Evolutionary conservation across 768 basidiomycete genomes (phyloP).

Genomic region (Boletus reticuloceps): DNA sequence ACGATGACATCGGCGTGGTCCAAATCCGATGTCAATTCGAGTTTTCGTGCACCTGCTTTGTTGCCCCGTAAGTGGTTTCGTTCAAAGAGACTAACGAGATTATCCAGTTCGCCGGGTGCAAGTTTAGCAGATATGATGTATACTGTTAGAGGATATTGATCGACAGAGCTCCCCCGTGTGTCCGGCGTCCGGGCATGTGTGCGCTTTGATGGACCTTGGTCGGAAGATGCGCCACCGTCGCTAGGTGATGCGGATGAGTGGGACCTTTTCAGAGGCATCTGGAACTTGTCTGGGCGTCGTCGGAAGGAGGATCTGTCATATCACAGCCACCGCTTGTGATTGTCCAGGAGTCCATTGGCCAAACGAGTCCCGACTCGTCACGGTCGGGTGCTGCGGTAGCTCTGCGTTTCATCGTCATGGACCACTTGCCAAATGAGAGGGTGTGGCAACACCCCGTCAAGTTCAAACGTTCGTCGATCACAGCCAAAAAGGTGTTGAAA

Average conservation of each 20-base stretch:
- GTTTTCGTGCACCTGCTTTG: not conserved
- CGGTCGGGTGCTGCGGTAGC: no score
- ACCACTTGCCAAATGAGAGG: no score
- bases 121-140: constrained; percentile 36
- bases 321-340: constrained; percentile 4
- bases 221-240: not conserved
- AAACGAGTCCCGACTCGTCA: no score
- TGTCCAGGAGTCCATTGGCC: no score
- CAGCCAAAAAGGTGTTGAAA: no score
- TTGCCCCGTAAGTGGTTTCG: not conserved
- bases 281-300: not conserved
- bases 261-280: constrained; percentile 14
- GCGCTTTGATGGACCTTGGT: constrained; percentile 13
- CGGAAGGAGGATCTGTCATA: not conserved
- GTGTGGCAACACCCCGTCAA: no score
- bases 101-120: constrained; percentile 12
- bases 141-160: constrained; percentile 16
- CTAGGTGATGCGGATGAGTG: constrained; percentile 1
- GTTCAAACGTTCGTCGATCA: no score
- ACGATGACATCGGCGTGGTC: constrained; percentile 63
- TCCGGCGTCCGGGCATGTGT: not conserved
- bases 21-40: constrained; percentile 39
- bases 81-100: constrained; percentile 29
- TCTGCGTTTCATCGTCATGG: no score
- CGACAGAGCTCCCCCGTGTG: constrained; percentile 1